phyloP scores from a whole-genome alignment of 257 asterid genomes.

The Paraleonurus japonicus region DNA sequence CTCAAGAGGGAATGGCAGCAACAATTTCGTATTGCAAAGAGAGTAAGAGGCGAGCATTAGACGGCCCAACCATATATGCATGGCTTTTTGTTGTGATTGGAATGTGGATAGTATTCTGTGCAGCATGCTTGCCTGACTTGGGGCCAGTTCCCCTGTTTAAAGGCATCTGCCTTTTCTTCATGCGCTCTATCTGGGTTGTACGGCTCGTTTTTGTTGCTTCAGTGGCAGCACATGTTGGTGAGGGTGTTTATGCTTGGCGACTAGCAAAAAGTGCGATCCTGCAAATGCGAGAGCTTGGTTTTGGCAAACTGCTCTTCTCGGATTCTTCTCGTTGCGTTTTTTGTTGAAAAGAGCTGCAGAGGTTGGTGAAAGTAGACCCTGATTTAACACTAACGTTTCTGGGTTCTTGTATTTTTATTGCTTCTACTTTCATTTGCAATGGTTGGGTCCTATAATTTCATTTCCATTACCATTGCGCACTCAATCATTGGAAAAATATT shows the following conservation, averaged over 20 bases:
- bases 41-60: slow-evolving; percentile 58
- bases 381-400: background rate
- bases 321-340: slow-evolving; percentile 67
- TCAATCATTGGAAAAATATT: no score
- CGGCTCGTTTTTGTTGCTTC: slow-evolving; percentile 42
- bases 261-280: slow-evolving; percentile 84
- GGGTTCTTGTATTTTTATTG: background rate
- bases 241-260: slow-evolving; percentile 83
- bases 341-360: slow-evolving; percentile 57
- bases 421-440: background rate
- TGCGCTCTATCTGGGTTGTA: slow-evolving; percentile 47
- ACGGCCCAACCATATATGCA: slow-evolving; percentile 67
- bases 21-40: slow-evolving; percentile 84
- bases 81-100: slow-evolving; percentile 62
- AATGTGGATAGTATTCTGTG: slow-evolving; percentile 59
- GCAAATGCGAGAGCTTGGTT: slow-evolving; percentile 84
- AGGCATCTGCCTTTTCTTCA: slow-evolving; percentile 53
- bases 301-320: slow-evolving; percentile 85
- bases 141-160: slow-evolving; percentile 58
- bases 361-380: background rate
- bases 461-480: background rate
- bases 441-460: background rate
- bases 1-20: slow-evolving; percentile 72
- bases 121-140: slow-evolving; percentile 70
- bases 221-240: slow-evolving; percentile 55